These are phyloP conservation scores for Tagetes patula DNA, from an alignment of 129 eudicot genomes.

Conservation along the genomic window DNA sequence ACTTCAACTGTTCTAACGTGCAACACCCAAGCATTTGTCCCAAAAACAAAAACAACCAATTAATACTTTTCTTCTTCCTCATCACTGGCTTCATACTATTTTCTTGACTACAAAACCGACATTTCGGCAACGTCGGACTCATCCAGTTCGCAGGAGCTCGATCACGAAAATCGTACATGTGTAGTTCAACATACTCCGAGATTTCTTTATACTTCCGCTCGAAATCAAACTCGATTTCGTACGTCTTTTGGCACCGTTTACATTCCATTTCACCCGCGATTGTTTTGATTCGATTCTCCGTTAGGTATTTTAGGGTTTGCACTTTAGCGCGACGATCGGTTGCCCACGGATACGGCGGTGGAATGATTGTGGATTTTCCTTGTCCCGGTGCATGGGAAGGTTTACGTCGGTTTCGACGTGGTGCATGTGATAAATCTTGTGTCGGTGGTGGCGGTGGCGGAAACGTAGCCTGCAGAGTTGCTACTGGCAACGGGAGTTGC, in stretches of 20 bases:
- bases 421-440: not conserved
- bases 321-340: slow-evolving; percentile 44
- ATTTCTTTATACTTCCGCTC: slow-evolving; percentile 42
- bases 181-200: slow-evolving; percentile 3
- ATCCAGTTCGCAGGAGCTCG: slow-evolving; percentile 56
- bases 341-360: slow-evolving; percentile 58
- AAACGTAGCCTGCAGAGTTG: not conserved
- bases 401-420: slow-evolving; percentile 39
- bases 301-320: slow-evolving; percentile 31
- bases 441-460: not conserved
- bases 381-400: slow-evolving; percentile 31
- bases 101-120: slow-evolving; percentile 51
- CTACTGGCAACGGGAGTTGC: not conserved
- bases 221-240: slow-evolving; percentile 42
- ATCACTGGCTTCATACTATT: slow-evolving; percentile 47
- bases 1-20: slow-evolving; percentile 72
- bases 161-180: slow-evolving; percentile 29
- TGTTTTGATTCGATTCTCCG: slow-evolving; percentile 23
- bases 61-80: slow-evolving; percentile 52
- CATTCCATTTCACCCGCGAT: slow-evolving; percentile 59
- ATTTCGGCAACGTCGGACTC: slow-evolving; percentile 42
- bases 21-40: slow-evolving; percentile 73
- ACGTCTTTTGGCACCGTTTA: slow-evolving; percentile 44
- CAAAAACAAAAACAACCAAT: slow-evolving; percentile 76
- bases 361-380: slow-evolving; percentile 26